phyloP scores from a whole-genome alignment of 2,329 filamentous ascomycete genomes.

The Meredithiella fracta region DNA sequence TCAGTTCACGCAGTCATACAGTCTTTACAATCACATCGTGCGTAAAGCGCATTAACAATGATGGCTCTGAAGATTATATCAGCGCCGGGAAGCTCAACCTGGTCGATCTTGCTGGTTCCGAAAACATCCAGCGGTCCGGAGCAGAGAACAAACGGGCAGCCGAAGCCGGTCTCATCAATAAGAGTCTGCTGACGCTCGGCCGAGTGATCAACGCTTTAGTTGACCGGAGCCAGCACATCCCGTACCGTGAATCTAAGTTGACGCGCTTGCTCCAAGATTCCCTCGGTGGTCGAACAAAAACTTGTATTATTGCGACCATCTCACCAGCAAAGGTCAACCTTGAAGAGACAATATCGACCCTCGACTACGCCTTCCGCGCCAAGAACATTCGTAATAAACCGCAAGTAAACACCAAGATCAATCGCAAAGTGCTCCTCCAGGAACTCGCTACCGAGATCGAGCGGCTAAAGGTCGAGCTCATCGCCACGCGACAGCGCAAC shows the following conservation, averaged over 20 bases:
- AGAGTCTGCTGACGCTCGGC: slow-evolving; percentile 84
- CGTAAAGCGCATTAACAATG: slow-evolving; percentile 63
- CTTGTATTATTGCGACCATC: slow-evolving; percentile 93
- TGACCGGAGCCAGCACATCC: slow-evolving; percentile 78
- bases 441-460: slow-evolving; percentile 91
- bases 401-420: slow-evolving; percentile 79
- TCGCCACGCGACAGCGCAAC: slow-evolving; percentile 81
- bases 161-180: slow-evolving; percentile 95
- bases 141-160: slow-evolving; percentile 95
- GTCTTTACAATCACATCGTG: slow-evolving; percentile 93
- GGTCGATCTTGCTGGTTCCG: slow-evolving; percentile 89
- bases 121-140: slow-evolving; percentile 92
- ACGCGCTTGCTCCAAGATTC: slow-evolving; percentile 93
- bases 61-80: slow-evolving; percentile 77
- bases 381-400: slow-evolving; percentile 99
- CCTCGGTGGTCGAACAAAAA: slow-evolving; percentile 86
- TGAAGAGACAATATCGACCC: slow-evolving; percentile 93
- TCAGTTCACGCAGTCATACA: slow-evolving; percentile 92
- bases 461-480: slow-evolving; percentile 82
- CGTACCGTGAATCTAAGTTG: slow-evolving; percentile 84
- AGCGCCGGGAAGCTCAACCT: slow-evolving; percentile 88
- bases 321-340: slow-evolving; percentile 90
- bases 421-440: slow-evolving; percentile 78
- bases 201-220: slow-evolving; percentile 96
- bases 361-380: slow-evolving; percentile 93